Base-by-base conservation (phyloP, 805 yeast species). In the Pichia nanzhaoensis region DNA sequence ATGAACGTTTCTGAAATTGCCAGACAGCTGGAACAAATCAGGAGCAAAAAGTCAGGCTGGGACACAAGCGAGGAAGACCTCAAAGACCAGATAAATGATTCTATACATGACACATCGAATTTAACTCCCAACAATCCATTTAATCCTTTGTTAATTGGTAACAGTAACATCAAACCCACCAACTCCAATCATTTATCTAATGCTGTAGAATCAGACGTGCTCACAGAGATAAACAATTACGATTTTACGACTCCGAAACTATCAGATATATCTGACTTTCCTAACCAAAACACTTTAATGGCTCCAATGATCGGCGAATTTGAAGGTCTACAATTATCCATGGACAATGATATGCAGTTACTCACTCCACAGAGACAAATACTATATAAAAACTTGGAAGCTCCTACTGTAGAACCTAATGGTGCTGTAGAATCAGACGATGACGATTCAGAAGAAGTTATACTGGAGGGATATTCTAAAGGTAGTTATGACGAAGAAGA, bases 301-400 rank as follows among this genome's bases (percentile, higher is more conserved):
- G 34, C 46, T 14, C 51, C 54, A 30, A 48, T 51, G 51, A 17
- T 51, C 35, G 54, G 54, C 2, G 35, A 44, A 32, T 51, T 48
- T 36, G 54, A 51, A 42, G 50, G 51, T 22, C 39, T 38, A 37
- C 39, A 46, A 13, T 33, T 41, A n/a, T 27, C 39, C 17, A 33
- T 39, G 14, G 47, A 44, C 5, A 41, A 46, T 4, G 39, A 46
- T 34, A 39, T 46, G 35, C 38, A 48, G 37, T 21, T 48, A 12
- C 31, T 46, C 21, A 46, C 48, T 3, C 45, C 48, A 9, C 37
- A 41, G 3, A 41, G 48, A 30, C 42, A 41, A 36, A n/a, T 28
- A 12, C 6, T 32, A 3, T 46, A 46, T 38, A 38, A 34, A 17
- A 32, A 41, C 9, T 19, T 37, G n/a, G 39, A 39, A 12, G 18